Evolutionary conservation across 2,329 filamentous ascomycete genomes (phyloP).

Genomic region (Cladosporium cucumerinum): DNA sequence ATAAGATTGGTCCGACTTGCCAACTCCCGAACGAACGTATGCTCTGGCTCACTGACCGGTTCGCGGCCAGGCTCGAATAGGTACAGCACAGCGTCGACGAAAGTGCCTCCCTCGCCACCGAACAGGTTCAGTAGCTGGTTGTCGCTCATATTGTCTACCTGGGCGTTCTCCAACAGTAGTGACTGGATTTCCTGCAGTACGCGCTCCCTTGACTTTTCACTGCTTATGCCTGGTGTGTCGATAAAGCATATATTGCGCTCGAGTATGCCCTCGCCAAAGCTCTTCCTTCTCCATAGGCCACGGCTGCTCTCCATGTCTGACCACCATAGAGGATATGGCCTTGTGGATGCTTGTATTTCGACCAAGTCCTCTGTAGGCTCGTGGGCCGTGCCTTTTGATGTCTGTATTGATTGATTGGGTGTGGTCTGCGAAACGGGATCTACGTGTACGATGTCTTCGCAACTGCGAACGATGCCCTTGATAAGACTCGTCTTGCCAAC

Average conservation of each 20-base stretch:
- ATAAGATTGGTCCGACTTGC: constrained; percentile 77
- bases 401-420: constrained; percentile 23
- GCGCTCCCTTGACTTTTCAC: constrained; percentile 58
- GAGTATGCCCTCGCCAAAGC: constrained; percentile 70
- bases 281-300: constrained; percentile 62
- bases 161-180: constrained; percentile 36
- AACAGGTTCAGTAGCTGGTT: constrained; percentile 73
- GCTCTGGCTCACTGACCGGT: constrained; percentile 14
- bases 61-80: constrained; percentile 62
- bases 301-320: constrained; percentile 68
- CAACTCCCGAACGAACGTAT: constrained; percentile 42
- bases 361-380: constrained; percentile 27
- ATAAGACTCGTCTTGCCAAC: constrained; percentile 85
- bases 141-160: constrained; percentile 62
- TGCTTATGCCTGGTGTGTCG: constrained; percentile 68
- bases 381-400: constrained; percentile 14
- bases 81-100: constrained; percentile 84
- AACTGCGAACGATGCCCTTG: constrained; percentile 79
- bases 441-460: constrained; percentile 90
- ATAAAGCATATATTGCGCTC: constrained; percentile 94
- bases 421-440: constrained; percentile 55
- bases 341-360: constrained; percentile 47
- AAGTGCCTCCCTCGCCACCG: constrained; percentile 75
- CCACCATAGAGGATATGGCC: constrained; percentile 83
- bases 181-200: constrained; percentile 9